Conservation (phyloP, 1,284 basidiomycete species). For the Pseudozyma tsukubaensis region DNA sequence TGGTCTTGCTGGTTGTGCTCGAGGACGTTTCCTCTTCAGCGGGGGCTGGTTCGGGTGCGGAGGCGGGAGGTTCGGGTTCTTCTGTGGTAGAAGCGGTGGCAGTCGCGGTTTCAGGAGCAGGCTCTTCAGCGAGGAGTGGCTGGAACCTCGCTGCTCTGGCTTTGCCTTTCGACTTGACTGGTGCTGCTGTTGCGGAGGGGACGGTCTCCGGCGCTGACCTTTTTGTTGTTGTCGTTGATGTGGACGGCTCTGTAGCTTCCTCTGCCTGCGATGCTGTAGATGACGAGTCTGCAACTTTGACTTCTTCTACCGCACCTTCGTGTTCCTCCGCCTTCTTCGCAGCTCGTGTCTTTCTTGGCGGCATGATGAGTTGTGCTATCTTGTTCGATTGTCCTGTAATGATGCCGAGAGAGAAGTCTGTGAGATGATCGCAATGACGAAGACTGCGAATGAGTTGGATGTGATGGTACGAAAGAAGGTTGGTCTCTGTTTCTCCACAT, state of each 20-base stretch:
- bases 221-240: background rate
- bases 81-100: background rate
- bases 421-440: background rate
- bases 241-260: background rate
- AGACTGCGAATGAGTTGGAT: background rate
- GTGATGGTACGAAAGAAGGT: constrained; percentile 14
- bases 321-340: constrained; percentile 16
- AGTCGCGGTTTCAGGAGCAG: background rate
- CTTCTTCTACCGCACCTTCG: background rate
- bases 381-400: background rate
- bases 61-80: background rate
- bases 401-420: background rate
- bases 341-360: constrained; percentile 32
- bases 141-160: constrained; percentile 30
- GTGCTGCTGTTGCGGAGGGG: constrained; percentile 3
- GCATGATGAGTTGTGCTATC: constrained; percentile 11
- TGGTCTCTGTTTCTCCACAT: constrained; percentile 20
- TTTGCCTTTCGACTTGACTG: constrained; percentile 21
- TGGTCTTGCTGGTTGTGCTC: constrained; percentile 7
- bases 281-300: constrained; percentile 1
- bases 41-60: too few relatives aligned
- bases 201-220: background rate
- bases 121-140: constrained; percentile 13
- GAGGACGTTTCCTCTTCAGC: background rate
- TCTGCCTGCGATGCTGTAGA: background rate